Evolutionary conservation across 2,329 filamentous ascomycete genomes (phyloP), one percentile per base, ranked within the genome.

Genomic region (Fusarium scirpi): DNA sequence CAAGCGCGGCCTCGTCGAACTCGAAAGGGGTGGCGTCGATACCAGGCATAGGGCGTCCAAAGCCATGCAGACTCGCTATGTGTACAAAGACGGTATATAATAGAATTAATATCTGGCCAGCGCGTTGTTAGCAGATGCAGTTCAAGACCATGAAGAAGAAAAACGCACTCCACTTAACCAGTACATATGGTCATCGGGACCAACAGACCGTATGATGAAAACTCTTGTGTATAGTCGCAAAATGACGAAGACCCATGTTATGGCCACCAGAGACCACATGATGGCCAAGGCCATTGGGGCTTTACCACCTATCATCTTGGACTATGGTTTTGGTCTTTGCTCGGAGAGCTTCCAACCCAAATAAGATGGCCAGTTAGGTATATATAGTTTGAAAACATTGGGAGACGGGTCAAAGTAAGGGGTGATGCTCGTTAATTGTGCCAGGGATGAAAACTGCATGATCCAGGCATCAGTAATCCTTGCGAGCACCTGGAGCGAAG

Each of bases 191-290:
- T 81, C 74, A 40, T 81, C 80, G 2, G 77, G 41, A 11, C 79
- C 80, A 16, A 76, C 71, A 5, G 65, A 63, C 1, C 56, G 53
- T 3, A 81, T 63, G 11, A 78, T 63, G 15, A 72, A 68, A 5
- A 74, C 16, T 40, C 81, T 75, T 4, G 80, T 81, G 57, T 82
- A 82, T 3, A 82, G 72, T 3, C 80, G 79, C 2, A 81, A 74
- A 30, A 52, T 58, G 18, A 81, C 77, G 51, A 82, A 77, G n/a
- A 72, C 56, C 25, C 77, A 67, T 29, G 70, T 65, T 10, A 77
- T 25, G 11, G 51, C 62, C 4, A 72, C 74, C 15, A 77, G 44
- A 8, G 53, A 59, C 74, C 74, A 77, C 65, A 77, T 78, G 54
- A 79, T 38, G 44, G 40, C 56, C 47, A 71, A 20, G n/a, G 56